Conservation (phyloP, 2,329 filamentous ascomycete species). For the Aspergillus ochraceus region DNA sequence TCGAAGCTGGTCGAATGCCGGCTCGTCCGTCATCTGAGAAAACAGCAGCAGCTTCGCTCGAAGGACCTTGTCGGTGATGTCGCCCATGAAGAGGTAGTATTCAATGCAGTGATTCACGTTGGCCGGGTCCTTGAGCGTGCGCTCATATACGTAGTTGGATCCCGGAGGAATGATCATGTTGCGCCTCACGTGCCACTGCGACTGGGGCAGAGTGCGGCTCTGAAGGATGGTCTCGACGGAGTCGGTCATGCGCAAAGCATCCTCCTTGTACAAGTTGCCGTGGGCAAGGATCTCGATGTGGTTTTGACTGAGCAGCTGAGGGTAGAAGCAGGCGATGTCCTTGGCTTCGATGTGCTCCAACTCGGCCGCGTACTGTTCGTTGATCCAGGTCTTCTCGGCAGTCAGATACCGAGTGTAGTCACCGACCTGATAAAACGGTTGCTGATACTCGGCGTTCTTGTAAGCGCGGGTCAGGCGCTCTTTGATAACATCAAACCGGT, state of each 20-base stretch:
- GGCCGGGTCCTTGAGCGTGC: conserved; percentile 76
- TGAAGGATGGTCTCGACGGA: conserved; percentile 77
- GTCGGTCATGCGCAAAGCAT: conserved; percentile 81
- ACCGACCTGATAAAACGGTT: conserved; percentile 85
- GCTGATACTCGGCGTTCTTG: conserved; percentile 83
- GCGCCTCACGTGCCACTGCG: conserved; percentile 77
- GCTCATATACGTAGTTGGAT: conserved; percentile 80
- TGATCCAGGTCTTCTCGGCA: conserved; percentile 72
- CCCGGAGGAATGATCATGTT: conserved; percentile 76
- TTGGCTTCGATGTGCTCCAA: conserved; percentile 71
- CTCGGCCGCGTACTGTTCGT: conserved; percentile 77
- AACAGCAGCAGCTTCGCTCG: conserved; percentile 79
- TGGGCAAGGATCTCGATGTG: conserved; percentile 87
- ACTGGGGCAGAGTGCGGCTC: conserved; percentile 69
- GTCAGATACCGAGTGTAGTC: conserved; percentile 81
- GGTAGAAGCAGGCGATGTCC: conserved; percentile 74
- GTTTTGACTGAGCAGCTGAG: conserved; percentile 76
- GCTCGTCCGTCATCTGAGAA: conserved; percentile 88
- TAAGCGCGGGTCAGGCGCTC: conserved; percentile 75
- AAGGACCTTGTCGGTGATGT: conserved; percentile 65
- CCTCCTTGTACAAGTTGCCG: conserved; percentile 92
- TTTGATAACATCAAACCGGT: conserved; percentile 88
- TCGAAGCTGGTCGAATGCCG: conserved; percentile 88
- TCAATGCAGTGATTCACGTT: conserved; percentile 89
- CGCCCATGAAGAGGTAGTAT: conserved; percentile 71